Base-by-base conservation (phyloP, 805 yeast genomes). In the Wickerhamia fluorescens region DNA sequence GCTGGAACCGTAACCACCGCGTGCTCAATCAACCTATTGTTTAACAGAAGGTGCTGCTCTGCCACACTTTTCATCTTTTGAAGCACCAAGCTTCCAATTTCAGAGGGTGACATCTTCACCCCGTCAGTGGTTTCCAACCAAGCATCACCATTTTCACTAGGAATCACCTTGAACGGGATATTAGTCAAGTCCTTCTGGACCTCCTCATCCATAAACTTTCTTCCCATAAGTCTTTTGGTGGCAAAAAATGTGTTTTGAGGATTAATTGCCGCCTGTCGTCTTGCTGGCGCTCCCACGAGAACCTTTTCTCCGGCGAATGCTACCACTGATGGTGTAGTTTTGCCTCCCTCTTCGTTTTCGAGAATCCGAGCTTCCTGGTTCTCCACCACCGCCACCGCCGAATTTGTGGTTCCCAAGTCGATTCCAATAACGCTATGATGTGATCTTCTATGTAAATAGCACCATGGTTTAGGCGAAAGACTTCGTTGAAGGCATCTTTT, bases 1-100 rank as follows among this genome's bases (percentile, higher is more conserved):
- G 89, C 89, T 11, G 92, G 92, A 4, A 82, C 92, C 0, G 94
- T 82, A 27, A 82, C 78, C 19, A 83, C 92, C 4, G 92, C 92
- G 43, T 77, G 78, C 35, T 70, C 69, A 12, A 79, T 68, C 14
- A 63, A 42, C 33, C 35, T 21, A 11, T 29, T 22, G 3, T 19
- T 27, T 7, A 22, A 11, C 9, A 17, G 6, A 24, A 39, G 28
- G 47, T 74, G 74, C 11, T 67, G 53, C 49, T 75, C 78, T 12
- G 89, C 87, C 24, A 74, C 65, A 37, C 62, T 67, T 53, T 69
- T 78, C 82, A 80, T 75, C 51, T 77, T 75, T 37, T 68, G 61
- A 38, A 80, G 60, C 20, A 80, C 68, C 24, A 66, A 61, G 15
- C 85, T 81, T 41, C 87, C 77, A 25, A 81, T 75, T 43, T 80